Evolutionary conservation across 441 rosid genomes (phyloP).

Genomic region (Arabidopsis hybrid): DNA sequence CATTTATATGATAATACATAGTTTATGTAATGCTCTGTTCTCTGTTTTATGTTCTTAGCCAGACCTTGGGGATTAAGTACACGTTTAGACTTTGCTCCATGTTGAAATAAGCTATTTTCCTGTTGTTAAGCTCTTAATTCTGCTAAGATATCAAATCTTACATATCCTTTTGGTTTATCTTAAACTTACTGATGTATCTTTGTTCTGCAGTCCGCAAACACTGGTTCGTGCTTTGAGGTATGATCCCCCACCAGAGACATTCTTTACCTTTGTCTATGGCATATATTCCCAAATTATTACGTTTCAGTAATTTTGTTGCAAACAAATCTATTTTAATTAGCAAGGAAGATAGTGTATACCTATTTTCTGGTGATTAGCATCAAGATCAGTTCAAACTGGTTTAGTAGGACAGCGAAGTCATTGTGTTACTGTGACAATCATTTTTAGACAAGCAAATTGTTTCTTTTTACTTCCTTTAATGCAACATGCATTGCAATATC

Average conservation of each 20-base stretch:
- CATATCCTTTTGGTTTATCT: conserved; percentile 7
- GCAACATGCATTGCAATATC: conserved; percentile 19
- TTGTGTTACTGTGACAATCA: conserved; percentile 21
- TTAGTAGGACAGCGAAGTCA: conserved; percentile 9
- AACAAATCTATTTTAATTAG: conserved; percentile 4
- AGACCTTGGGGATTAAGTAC: conserved; percentile 6
- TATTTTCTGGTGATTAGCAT: conserved; percentile 26
- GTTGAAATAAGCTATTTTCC: conserved; percentile 19
- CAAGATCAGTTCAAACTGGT: conserved; percentile 18
- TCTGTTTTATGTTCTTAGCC: conserved; percentile 4
- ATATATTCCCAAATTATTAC: conserved; percentile 13
- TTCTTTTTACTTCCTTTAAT: neutral
- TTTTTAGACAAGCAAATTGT: conserved; percentile 10
- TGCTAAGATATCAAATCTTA: conserved; percentile 23
- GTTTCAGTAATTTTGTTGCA: conserved; percentile 21
- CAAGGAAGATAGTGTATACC: neutral
- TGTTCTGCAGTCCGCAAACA: conserved; percentile 94
- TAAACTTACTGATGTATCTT: conserved; percentile 17
- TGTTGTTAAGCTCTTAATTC: neutral
- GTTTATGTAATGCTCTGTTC: neutral
- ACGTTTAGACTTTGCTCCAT: conserved; percentile 17
- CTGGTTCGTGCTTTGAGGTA: conserved; percentile 99
- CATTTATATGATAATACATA: neutral
- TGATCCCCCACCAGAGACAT: conserved; percentile 26
- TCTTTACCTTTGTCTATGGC: conserved; percentile 19